Conservation (phyloP, 2,329 filamentous ascomycete species). For the Phialemoniopsis sp. region DNA sequence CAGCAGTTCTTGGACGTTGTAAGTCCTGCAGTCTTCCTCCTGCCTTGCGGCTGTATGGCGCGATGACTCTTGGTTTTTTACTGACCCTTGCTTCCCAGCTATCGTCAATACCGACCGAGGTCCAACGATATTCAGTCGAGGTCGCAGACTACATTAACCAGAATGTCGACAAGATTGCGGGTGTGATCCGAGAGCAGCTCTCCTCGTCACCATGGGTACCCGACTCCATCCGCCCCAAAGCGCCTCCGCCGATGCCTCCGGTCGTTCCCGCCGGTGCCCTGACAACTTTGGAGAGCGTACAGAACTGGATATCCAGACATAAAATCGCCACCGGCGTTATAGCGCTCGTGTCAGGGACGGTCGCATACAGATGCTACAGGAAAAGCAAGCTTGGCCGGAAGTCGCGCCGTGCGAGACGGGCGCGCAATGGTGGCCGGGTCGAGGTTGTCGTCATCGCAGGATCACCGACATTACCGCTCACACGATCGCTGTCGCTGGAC, state of each 20-base stretch:
- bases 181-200: constrained; percentile 64
- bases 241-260: constrained; percentile 40
- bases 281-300: constrained; percentile 45
- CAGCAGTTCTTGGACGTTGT: constrained; percentile 76
- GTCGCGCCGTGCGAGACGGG: constrained; percentile 70
- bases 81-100: constrained; percentile 33
- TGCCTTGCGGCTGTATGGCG: constrained; percentile 5
- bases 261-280: constrained; percentile 18
- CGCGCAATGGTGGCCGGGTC: constrained; percentile 76
- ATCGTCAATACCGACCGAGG: constrained; percentile 53
- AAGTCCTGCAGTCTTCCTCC: constrained; percentile 27
- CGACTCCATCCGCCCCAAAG: constrained; percentile 57
- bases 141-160: constrained; percentile 78
- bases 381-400: constrained; percentile 56
- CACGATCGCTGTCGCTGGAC: constrained; percentile 77
- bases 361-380: constrained; percentile 46
- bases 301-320: constrained; percentile 70
- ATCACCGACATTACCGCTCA: constrained; percentile 79
- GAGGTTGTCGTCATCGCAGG: constrained; percentile 88
- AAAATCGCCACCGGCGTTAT: constrained; percentile 70
- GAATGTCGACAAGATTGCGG: constrained; percentile 73
- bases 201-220: constrained; percentile 70
- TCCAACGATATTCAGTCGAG: constrained; percentile 66
- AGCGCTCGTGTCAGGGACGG: constrained; percentile 67
- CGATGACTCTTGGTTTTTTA: background rate